Conservation (phyloP, 495 filamentous ascomycete species). For the Oleoguttula mirabilis region DNA sequence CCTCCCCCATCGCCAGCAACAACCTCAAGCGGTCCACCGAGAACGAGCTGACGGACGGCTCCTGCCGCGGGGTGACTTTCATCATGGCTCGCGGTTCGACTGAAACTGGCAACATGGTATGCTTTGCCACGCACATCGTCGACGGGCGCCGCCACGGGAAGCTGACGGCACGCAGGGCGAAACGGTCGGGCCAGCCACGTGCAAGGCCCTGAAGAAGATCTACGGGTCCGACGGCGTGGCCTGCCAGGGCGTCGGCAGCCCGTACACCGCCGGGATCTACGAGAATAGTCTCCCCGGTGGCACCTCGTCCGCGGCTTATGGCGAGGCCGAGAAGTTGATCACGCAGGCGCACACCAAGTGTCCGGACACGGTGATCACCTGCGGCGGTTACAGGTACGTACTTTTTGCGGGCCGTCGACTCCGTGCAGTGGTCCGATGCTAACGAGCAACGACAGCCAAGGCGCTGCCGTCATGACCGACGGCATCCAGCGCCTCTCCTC, state of each 20-base stretch:
- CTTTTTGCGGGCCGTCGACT: too few relatives aligned
- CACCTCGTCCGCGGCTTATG: constrained; percentile 30
- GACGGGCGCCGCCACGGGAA: constrained; percentile 11
- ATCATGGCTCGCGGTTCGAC: constrained; percentile 30
- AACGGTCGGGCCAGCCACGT: constrained; percentile 28
- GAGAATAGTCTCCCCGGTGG: constrained; percentile 24
- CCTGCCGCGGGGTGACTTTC: constrained; percentile 21
- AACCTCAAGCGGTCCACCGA: too few relatives aligned
- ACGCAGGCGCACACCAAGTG: constrained; percentile 7
- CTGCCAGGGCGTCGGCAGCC: constrained; percentile 33
- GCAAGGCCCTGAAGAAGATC: constrained; percentile 19
- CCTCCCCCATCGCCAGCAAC: too few relatives aligned
- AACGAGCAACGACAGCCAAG: constrained; percentile 8
- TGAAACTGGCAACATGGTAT: constrained; percentile 27
- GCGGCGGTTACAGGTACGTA: constrained; percentile 21
- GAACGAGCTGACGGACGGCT: constrained; percentile 9
- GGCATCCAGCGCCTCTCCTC: constrained; percentile 4
- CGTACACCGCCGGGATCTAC: constrained; percentile 23
- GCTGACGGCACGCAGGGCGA: constrained; percentile 13
- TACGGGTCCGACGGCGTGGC: constrained; percentile 27
- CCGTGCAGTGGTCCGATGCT: too few relatives aligned
- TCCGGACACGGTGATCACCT: constrained; percentile 4
- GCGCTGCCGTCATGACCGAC: constrained; percentile 12
- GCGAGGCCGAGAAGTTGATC: constrained; percentile 32
- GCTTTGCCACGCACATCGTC: neutral